A percentile compares a stretch with the other conserved stretches of the same genome.
phyloP scores from a whole-genome alignment of 164 flowering plant genomes.

The Macadamia integrifolia region DNA sequence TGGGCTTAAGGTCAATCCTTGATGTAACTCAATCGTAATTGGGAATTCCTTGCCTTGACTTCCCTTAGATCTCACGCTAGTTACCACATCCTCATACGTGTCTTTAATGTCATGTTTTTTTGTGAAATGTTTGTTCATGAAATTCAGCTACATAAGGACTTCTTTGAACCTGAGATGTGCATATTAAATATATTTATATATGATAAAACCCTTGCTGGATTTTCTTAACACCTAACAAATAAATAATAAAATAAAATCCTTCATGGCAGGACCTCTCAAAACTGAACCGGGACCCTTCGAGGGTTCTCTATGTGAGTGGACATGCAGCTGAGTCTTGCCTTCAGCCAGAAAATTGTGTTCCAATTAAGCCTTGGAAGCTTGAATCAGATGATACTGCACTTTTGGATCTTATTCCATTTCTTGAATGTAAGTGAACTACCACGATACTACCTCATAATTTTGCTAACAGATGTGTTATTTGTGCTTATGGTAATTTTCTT shows the following conservation, averaged over 20 bases:
- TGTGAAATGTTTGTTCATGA: too few relatives aligned
- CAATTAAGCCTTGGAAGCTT: constrained; percentile 71
- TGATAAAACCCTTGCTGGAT: too few relatives aligned
- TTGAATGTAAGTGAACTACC: constrained; percentile 56
- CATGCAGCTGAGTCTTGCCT: constrained; percentile 70
- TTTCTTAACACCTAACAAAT: too few relatives aligned
- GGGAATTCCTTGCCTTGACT: too few relatives aligned
- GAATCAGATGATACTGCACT: constrained; percentile 74
- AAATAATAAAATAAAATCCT: not conserved
- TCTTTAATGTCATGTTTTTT: too few relatives aligned
- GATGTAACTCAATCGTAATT: too few relatives aligned
- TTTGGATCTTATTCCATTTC: constrained; percentile 84
- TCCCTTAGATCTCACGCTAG: too few relatives aligned
- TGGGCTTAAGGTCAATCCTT: too few relatives aligned
- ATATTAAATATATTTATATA: too few relatives aligned
- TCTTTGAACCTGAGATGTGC: too few relatives aligned
- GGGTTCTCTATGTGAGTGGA: constrained; percentile 72
- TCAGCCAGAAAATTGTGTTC: constrained; percentile 77
- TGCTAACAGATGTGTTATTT: not conserved
- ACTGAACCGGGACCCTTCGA: constrained; percentile 81
- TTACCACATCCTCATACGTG: too few relatives aligned
- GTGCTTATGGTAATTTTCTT: not conserved
- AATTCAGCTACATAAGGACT: too few relatives aligned
- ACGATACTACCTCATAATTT: not conserved
- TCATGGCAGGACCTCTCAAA: constrained; percentile 72